Evolutionary conservation across 1,139 yeast species (phyloP).

Genomic region (Sugiyamaella neomexicana): DNA sequence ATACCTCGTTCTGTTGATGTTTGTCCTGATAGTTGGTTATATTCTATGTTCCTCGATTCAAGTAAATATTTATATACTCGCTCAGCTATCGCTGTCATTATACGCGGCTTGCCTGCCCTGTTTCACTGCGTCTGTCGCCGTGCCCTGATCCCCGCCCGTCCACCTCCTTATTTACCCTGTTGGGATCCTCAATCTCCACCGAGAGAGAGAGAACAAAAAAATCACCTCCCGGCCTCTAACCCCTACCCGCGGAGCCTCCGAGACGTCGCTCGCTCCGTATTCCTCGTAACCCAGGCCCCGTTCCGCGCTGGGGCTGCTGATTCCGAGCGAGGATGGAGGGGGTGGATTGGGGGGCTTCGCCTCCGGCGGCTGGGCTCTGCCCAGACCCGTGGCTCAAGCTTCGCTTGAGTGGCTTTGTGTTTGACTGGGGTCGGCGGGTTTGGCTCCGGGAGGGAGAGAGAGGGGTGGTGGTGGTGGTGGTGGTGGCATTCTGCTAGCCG

Average conservation of each 20-base stretch:
- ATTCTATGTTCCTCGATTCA: background rate
- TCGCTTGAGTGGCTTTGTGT: constrained; percentile 1
- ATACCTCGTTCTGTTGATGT: background rate
- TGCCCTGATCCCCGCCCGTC: background rate
- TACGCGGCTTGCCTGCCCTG: too few species aligned
- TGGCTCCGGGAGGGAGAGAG: background rate
- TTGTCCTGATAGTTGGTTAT: background rate
- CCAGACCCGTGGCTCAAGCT: constrained; percentile 8
- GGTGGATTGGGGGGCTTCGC: background rate
- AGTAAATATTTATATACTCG: background rate
- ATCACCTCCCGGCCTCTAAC: background rate
- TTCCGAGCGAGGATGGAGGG: background rate
- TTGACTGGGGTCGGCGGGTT: background rate
- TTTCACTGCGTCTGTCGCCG: too few species aligned
- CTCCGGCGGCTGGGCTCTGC: constrained; percentile 9
- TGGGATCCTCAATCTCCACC: background rate
- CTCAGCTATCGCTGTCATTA: too few species aligned
- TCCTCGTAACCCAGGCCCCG: background rate
- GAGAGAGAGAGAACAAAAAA: constrained; percentile 4
- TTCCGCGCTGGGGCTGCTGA: constrained; percentile 3
- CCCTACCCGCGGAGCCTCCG: background rate
- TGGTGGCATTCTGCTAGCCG: background rate
- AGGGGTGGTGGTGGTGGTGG: background rate
- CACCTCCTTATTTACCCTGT: background rate
- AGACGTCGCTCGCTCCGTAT: constrained; percentile 1